phyloP scores from a whole-genome alignment of 306 rosid species.

The Pterocarpus santalinus region DNA sequence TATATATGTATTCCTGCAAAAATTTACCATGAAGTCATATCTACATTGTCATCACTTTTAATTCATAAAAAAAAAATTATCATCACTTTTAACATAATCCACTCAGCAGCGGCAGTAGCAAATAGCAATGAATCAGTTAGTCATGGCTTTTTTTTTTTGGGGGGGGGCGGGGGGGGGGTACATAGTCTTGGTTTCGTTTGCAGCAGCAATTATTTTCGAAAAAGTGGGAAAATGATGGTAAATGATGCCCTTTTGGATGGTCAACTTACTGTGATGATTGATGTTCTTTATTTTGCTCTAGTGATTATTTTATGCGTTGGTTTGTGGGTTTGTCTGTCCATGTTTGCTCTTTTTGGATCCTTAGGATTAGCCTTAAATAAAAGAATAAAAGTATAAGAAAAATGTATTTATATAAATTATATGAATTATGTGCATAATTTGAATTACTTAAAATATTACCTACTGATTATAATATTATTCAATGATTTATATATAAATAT shows the following conservation, averaged over 20 bases:
- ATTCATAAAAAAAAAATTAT: no score
- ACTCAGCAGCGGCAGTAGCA: not conserved
- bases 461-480: not conserved
- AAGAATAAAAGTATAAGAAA: not conserved
- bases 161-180: no score
- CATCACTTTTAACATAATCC: not conserved
- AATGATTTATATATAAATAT: not conserved
- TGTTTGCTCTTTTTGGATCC: not conserved
- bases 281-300: not conserved
- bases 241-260: slow-evolving; percentile 30
- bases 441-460: not conserved
- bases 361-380: not conserved
- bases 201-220: slow-evolving; percentile 18
- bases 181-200: slow-evolving; percentile 11
- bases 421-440: no score
- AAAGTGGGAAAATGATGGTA: slow-evolving; percentile 34
- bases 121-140: not conserved
- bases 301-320: not conserved
- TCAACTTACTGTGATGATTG: slow-evolving; percentile 41
- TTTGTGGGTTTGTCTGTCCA: not conserved
- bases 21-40: no score
- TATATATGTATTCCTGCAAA: no score
- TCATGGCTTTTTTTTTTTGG: not conserved
- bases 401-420: no score
- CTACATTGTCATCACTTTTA: no score